phyloP scores from a whole-genome alignment of 805 yeast genomes.

The Clavispora santaluciae region DNA sequence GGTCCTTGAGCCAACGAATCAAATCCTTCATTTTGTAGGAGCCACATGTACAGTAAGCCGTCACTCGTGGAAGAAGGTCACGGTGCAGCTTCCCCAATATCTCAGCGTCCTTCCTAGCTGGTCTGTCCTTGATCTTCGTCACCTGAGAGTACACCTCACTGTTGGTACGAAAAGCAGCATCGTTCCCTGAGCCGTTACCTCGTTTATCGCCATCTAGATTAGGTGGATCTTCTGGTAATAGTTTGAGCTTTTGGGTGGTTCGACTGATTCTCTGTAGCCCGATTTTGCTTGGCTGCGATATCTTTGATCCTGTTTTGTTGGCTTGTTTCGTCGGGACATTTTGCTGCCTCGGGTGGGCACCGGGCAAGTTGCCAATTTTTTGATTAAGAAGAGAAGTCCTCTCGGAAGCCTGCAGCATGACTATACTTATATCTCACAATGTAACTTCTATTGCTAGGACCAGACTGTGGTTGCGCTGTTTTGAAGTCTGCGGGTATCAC shows the following conservation, averaged over 20 bases:
- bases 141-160: slow-evolving; percentile 77
- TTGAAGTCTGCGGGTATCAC: too few species aligned
- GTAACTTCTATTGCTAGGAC: background rate
- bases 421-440: background rate
- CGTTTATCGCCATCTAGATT: slow-evolving; percentile 15
- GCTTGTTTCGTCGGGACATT: slow-evolving; percentile 11
- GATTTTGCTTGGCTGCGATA: slow-evolving; percentile 41
- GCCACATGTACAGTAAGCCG: slow-evolving; percentile 95
- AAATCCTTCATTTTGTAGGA: slow-evolving; percentile 86
- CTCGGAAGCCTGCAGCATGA: slow-evolving; percentile 7
- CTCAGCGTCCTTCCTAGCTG: slow-evolving; percentile 93
- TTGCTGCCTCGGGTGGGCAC: background rate
- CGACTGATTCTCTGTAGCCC: slow-evolving; percentile 74
- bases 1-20: slow-evolving; percentile 76
- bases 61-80: slow-evolving; percentile 82
- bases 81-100: slow-evolving; percentile 83
- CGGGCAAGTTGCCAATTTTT: background rate
- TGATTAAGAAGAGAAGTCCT: background rate
- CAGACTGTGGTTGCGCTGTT: too few species aligned
- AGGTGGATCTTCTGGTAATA: slow-evolving; percentile 57
- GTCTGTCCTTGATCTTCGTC: slow-evolving; percentile 73
- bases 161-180: slow-evolving; percentile 24
- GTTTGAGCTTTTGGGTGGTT: slow-evolving; percentile 66
- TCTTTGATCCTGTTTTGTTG: slow-evolving; percentile 22
- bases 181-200: slow-evolving; percentile 24